Base-by-base conservation (phyloP, 164 flowering plant genomes). In the Vitis riparia region DNA sequence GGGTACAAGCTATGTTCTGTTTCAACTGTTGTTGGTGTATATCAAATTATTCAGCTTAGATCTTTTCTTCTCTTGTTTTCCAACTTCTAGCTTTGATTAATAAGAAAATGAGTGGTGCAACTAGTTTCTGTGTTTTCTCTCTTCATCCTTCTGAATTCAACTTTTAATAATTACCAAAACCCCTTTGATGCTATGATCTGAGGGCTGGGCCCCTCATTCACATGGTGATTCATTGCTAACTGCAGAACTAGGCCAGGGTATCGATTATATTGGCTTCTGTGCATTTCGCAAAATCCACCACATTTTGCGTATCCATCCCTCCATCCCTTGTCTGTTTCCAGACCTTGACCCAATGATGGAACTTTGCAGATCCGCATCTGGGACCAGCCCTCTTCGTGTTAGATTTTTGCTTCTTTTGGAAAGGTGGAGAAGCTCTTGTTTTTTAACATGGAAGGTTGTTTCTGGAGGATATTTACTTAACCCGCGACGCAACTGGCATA, bases 1-100 rank as follows among this genome's bases (percentile, higher is more conserved):
- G 60, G 52, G 67, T 76, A 67, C 67, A 48, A 75, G 53, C 83
- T 74, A 55, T 73, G 76, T 71, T 62, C 68, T 73, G 15, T 71
- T 63, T 48, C 49, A 58, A 59, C 69, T 67, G 55, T 68, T 49
- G 69, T 68, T 49, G 69, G 51, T 71, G 51, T 78, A 64, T 71
- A 75, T 76, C 68, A 50, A 61, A 70, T 71, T 68, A 47, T 55
- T 55, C 55, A 61, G 62, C 67, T 69, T 64, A 23, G 7, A 66
- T 75, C 55, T 52, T 68, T 49, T 59, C 51, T 62, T 23, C 44
- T 37, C 5, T 37, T 37, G 44, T 37, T 30, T 55, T 70, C 19
- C 9, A 1, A 17, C 48, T 37, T 37, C 12, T 53, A 27, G 49
- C 19, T 30, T 29, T 32, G 27, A 29, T 37, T 64, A 44, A 50